A percentile compares a stretch with the other conserved stretches of the same genome.
Evolutionary conservation across 257 asterid species (phyloP).

Genomic region (Solanum lycopersicoides): DNA sequence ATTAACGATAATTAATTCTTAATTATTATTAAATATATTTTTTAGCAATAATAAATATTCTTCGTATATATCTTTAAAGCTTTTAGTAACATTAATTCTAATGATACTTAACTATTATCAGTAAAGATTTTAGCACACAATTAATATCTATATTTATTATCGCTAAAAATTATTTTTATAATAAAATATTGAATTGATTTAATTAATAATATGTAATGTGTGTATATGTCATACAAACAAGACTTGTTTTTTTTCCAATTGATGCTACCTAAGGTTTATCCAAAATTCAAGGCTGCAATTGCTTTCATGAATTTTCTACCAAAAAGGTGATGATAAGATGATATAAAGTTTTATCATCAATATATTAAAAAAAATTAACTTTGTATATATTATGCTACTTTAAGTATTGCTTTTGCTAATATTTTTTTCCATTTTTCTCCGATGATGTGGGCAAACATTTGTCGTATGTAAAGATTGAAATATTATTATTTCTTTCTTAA

Average conservation of each 20-base stretch:
- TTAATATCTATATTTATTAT: too few species aligned
- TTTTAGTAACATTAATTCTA: too few species aligned
- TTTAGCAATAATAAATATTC: too few species aligned
- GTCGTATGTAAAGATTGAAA: not conserved
- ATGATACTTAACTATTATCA: too few species aligned
- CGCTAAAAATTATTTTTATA: too few species aligned
- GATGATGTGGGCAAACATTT: not conserved
- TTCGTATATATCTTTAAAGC: accelerated
- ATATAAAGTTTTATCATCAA: not conserved
- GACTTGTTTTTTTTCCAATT: not conserved
- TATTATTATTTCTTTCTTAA: not conserved
- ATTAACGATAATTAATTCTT: too few species aligned
- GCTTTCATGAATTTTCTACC: not conserved
- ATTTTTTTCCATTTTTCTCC: not conserved
- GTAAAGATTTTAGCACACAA: accelerated
- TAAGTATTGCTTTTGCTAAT: not conserved
- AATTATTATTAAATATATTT: too few species aligned
- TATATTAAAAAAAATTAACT: not conserved
- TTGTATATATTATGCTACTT: not conserved
- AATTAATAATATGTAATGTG: not conserved
- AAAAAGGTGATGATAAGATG: conserved; percentile 1
- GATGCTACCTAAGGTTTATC: not conserved
- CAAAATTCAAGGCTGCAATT: conserved; percentile 2
- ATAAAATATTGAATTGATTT: not conserved
- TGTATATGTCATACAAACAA: not conserved